phyloP scores from a whole-genome alignment of 495 filamentous ascomycete genomes.

The Tuber calosporum region DNA sequence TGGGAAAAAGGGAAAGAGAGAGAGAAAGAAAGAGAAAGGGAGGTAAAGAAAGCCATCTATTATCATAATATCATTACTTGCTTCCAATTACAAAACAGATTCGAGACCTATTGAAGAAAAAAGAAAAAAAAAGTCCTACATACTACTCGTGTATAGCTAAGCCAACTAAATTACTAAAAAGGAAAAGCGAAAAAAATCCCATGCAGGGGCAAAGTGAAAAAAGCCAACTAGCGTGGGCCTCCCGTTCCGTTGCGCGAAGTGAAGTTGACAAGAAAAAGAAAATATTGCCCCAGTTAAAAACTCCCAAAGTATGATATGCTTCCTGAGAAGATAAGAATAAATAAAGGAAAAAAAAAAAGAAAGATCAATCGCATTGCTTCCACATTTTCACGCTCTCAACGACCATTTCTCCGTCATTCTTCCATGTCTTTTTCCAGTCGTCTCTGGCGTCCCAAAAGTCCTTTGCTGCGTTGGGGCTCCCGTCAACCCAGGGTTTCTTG shows the following conservation, averaged over 20 bases:
- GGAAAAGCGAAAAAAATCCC: constrained; percentile 4
- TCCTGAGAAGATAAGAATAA: constrained; percentile 2
- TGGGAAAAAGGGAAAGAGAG: not conserved
- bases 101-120: not conserved
- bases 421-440: constrained; percentile 71
- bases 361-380: constrained; percentile 58
- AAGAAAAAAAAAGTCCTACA: constrained; percentile 1
- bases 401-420: constrained; percentile 57
- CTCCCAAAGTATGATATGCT: not conserved
- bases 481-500: constrained; percentile 76
- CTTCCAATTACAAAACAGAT: not conserved
- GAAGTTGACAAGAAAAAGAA: constrained; percentile 5
- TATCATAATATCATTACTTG: not conserved
- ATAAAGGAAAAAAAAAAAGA: constrained; percentile 7
- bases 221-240: not conserved
- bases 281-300: constrained; percentile 23
- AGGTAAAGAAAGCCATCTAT: not conserved
- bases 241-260: not conserved
- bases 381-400: constrained; percentile 70
- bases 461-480: constrained; percentile 54
- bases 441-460: constrained; percentile 66
- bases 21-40: too few species aligned
- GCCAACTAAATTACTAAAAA: not conserved
- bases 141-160: not conserved
- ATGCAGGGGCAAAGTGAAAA: not conserved